phyloP scores from a whole-genome alignment of 176 grass and related monocot species.

The Juncus inflexus region DNA sequence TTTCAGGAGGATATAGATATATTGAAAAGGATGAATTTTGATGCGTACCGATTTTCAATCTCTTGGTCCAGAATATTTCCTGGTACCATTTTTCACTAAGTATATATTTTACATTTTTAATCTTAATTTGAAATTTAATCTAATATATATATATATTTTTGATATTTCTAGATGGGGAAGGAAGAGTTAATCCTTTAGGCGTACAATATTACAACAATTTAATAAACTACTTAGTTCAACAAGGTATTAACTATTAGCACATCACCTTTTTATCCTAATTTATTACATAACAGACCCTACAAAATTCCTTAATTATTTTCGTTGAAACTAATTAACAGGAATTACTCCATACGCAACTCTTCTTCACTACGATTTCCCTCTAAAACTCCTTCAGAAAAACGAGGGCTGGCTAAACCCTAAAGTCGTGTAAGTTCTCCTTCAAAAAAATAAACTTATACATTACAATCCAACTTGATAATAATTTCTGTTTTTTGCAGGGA shows the following conservation, averaged over 20 bases:
- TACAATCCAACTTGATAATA: neutral
- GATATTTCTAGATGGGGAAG: slow-evolving; percentile 38
- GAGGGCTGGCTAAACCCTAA: slow-evolving; percentile 49
- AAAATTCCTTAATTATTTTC: neutral
- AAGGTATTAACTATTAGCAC: slow-evolving; percentile 41
- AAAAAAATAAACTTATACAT: neutral
- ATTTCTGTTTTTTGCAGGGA: slow-evolving; percentile 40
- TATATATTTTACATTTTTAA: neutral
- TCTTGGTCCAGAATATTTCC: slow-evolving; percentile 73
- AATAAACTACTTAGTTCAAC: slow-evolving; percentile 60
- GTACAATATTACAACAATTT: slow-evolving; percentile 70
- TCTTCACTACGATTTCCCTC: slow-evolving; percentile 63
- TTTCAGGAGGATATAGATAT: slow-evolving; percentile 22
- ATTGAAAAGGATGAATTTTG: slow-evolving; percentile 44
- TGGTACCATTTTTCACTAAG: neutral
- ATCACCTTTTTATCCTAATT: no score
- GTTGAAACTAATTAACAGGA: slow-evolving; percentile 28
- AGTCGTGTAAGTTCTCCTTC: slow-evolving; percentile 39
- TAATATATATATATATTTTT: neutral
- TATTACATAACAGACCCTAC: neutral
- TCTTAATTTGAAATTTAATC: neutral
- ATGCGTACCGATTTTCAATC: slow-evolving; percentile 76
- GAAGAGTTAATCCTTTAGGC: slow-evolving; percentile 53
- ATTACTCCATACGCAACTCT: slow-evolving; percentile 57
- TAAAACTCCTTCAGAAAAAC: slow-evolving; percentile 62